These are phyloP conservation scores for Xanthoparmelia taractica DNA, from an alignment of 495 filamentous ascomycete genomes.

Conservation along the genomic window DNA sequence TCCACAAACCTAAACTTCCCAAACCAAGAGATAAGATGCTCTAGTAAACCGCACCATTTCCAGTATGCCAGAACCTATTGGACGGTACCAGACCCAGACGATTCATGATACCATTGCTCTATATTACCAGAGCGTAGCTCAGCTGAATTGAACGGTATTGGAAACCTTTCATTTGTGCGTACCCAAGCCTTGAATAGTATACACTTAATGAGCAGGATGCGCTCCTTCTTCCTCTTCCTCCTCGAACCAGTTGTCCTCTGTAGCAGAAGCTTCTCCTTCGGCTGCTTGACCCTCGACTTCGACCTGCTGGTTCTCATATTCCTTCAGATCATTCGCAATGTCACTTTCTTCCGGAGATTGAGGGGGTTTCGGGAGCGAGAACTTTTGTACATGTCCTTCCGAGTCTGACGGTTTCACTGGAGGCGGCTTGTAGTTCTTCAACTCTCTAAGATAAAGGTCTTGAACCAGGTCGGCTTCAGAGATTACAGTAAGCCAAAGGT, in stretches of 20 bases:
- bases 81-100: neutral
- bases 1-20: no score
- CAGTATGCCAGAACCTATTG: neutral
- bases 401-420: constrained; percentile 77
- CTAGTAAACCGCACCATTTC: neutral
- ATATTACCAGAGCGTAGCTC: neutral
- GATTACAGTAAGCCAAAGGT: constrained; percentile 5
- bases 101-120: neutral
- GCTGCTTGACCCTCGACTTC: constrained; percentile 83
- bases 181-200: constrained; percentile 1
- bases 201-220: constrained; percentile 31
- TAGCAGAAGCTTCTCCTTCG: constrained; percentile 47
- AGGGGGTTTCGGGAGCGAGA: constrained; percentile 68
- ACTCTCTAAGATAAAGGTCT: constrained; percentile 91
- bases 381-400: constrained; percentile 86
- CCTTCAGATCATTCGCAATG: constrained; percentile 79
- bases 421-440: constrained; percentile 84
- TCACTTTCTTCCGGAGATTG: constrained; percentile 85
- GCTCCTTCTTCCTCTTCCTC: constrained; percentile 47
- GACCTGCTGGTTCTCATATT: constrained; percentile 85
- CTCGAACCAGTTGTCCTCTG: constrained; percentile 66
- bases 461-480: constrained; percentile 83
- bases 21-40: neutral
- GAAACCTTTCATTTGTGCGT: neutral
- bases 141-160: no score